A percentile compares a stretch with the other conserved stretches of the same genome.
These are phyloP conservation scores for Albatrellus ellisii DNA, from an alignment of 768 basidiomycete genomes.

Conservation along the genomic window DNA sequence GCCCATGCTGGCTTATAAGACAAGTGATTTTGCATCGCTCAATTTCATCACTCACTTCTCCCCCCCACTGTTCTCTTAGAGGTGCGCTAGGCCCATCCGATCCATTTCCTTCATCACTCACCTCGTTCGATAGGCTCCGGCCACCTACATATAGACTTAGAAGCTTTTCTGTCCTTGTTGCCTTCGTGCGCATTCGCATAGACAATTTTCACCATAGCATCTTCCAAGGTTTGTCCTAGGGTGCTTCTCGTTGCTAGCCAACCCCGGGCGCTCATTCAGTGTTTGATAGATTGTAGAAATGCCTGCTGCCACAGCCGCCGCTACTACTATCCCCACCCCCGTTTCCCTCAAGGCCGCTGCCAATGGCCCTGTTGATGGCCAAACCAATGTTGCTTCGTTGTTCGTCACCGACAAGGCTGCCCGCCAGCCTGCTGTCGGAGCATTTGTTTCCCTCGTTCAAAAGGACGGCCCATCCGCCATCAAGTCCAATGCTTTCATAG, in stretches of 20 bases:
- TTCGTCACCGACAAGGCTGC: conserved; percentile 78
- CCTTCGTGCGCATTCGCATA: conserved; percentile 31
- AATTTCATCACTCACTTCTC: conserved; percentile 25
- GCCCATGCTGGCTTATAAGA: conserved; percentile 14
- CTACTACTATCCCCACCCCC: conserved; percentile 46
- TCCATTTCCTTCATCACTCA: conserved; percentile 1
- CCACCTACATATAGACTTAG: conserved; percentile 37
- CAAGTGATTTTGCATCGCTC: conserved; percentile 20
- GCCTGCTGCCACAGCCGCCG: conserved; percentile 67
- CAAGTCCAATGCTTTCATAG: conserved; percentile 51
- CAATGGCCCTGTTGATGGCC: conserved; percentile 36
- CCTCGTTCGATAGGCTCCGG: conserved; percentile 21
- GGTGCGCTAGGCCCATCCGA: conserved; percentile 21
- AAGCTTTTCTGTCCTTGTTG: conserved; percentile 52
- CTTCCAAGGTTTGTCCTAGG: conserved; percentile 28
- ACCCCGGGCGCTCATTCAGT: too few species aligned
- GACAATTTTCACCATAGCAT: conserved; percentile 24
- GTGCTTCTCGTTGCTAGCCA: not conserved
- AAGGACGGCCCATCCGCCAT: conserved; percentile 77
- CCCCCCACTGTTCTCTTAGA: conserved; percentile 22
- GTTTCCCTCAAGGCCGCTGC: conserved; percentile 56
- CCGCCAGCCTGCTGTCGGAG: conserved; percentile 57
- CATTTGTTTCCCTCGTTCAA: conserved; percentile 63
- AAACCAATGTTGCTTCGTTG: conserved; percentile 22
- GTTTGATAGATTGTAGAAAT: conserved; percentile 53